Conservation (phyloP, 2,329 filamentous ascomycete genomes). For the Uncinocarpus reesii region DNA sequence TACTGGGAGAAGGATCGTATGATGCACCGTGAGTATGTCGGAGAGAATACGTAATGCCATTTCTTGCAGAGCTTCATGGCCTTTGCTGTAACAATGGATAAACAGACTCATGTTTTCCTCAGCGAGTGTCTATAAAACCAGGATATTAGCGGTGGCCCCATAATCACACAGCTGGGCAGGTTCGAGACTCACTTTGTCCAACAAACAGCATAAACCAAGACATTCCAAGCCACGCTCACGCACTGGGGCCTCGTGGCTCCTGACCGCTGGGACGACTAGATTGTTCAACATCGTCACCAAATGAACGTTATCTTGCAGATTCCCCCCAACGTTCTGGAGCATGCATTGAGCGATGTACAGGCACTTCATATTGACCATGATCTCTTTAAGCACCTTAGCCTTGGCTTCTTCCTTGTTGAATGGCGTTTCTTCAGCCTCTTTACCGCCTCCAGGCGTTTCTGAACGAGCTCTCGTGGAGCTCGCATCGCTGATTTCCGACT, state of each 20-base stretch:
- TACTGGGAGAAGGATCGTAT: conserved; percentile 58
- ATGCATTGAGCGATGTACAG: conserved; percentile 96
- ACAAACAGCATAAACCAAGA: conserved; percentile 77
- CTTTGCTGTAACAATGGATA: conserved; percentile 91
- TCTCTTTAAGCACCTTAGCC: conserved; percentile 63
- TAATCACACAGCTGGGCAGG: not conserved
- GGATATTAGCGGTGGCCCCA: not conserved
- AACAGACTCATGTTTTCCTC: conserved; percentile 88
- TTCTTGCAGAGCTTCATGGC: conserved; percentile 78
- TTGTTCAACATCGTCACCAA: conserved; percentile 98
- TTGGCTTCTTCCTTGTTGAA: conserved; percentile 52
- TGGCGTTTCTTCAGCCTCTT: conserved; percentile 46
- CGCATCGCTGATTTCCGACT: conserved; percentile 67
- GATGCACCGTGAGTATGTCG: conserved; percentile 84
- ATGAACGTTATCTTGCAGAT: conserved; percentile 78
- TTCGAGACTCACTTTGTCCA: conserved; percentile 62
- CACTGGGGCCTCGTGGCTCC: conserved; percentile 84
- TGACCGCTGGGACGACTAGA: conserved; percentile 85
- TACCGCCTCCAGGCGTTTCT: conserved; percentile 42
- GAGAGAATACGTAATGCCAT: conserved; percentile 85
- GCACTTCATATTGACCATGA: conserved; percentile 97
- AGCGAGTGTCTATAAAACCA: conserved; percentile 56
- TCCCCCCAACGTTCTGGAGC: conserved; percentile 82
- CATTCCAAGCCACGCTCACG: conserved; percentile 83
- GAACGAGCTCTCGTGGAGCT: conserved; percentile 41